Base-by-base conservation (phyloP, 1,284 basidiomycete species). In the Mycena citricolor region DNA sequence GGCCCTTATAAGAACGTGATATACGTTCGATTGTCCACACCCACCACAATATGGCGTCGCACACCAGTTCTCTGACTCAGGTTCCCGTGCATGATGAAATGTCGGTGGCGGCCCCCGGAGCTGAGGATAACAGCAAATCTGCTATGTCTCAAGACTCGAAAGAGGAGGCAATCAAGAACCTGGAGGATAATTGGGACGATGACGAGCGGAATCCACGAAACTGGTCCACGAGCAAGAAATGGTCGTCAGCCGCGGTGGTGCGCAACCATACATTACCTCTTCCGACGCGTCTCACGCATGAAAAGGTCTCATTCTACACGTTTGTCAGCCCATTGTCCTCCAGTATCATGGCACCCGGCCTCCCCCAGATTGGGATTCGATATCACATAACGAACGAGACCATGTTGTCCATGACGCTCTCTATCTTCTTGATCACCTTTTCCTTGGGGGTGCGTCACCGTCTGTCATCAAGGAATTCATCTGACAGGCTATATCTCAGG, bases 21-120 rank as follows among this genome's bases (percentile, higher is more conserved):
- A n/a, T n/a, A n/a, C n/a, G n/a, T n/a, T n/a, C n/a, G n/a, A n/a
- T n/a, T n/a, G n/a, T n/a, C n/a, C n/a, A n/a, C n/a, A n/a, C n/a
- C n/a, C n/a, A n/a, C n/a, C n/a, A n/a, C n/a, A n/a, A n/a, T n/a
- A 52, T 52, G 51, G 47, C 44, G 32, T 52, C 51, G 14, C 30
- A 24, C 23, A 52, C 47, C 26, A 52, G 51, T 31, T 52, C 46
- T 12, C 45, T 51, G 37, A 52, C 50, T 10, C 20, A 52, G 38
- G 35, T 52, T 31, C 40, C 47, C 21, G n/a, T n/a, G n/a, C n/a
- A n/a, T n/a, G n/a, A n/a, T n/a, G n/a, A n/a, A n/a, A n/a, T n/a
- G n/a, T n/a, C n/a, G n/a, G n/a, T n/a, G n/a, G n/a, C n/a, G n/a
- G n/a, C n/a, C n/a, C n/a, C n/a, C n/a, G n/a, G n/a, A n/a, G 32